phyloP scores from a whole-genome alignment of 192 early-diverging fungal genomes.

The Coemansia sp. region DNA sequence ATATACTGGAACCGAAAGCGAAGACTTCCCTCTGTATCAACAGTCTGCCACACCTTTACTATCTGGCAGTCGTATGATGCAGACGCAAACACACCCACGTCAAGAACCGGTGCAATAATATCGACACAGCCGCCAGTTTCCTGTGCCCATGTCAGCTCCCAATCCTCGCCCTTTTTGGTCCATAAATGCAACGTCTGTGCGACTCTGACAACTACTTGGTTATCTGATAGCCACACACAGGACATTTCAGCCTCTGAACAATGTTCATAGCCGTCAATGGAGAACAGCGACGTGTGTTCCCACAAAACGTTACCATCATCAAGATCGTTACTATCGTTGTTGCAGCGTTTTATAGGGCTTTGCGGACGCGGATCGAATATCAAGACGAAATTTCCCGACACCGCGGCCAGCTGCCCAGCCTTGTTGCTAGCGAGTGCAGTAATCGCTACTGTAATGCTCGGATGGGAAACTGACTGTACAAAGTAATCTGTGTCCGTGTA shows the following conservation, averaged over 20 bases:
- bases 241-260: not conserved
- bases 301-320: constrained; percentile 9
- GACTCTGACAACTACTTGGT: constrained; percentile 14
- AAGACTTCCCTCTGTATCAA: constrained; percentile 1
- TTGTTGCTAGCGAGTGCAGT: constrained; percentile 12
- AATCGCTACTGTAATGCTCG: constrained; percentile 15
- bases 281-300: constrained; percentile 15
- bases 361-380: constrained; percentile 16
- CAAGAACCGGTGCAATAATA: constrained; percentile 17
- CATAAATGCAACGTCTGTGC: constrained; percentile 18
- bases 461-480: constrained; percentile 35
- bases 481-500: constrained; percentile 17
- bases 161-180: constrained; percentile 8
- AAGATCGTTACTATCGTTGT: not conserved
- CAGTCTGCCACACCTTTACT: constrained; percentile 44
- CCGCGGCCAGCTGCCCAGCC: constrained; percentile 23
- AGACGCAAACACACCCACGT: constrained; percentile 28
- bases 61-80: constrained; percentile 16
- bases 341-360: not conserved
- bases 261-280: not conserved
- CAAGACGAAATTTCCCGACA: constrained; percentile 10
- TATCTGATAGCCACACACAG: constrained; percentile 28
- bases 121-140: constrained; percentile 13
- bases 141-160: constrained; percentile 13
- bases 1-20: constrained; percentile 39